These are phyloP conservation scores for Neonectria ditissima DNA, from an alignment of 2,329 filamentous ascomycete genomes.

Conservation along the genomic window DNA sequence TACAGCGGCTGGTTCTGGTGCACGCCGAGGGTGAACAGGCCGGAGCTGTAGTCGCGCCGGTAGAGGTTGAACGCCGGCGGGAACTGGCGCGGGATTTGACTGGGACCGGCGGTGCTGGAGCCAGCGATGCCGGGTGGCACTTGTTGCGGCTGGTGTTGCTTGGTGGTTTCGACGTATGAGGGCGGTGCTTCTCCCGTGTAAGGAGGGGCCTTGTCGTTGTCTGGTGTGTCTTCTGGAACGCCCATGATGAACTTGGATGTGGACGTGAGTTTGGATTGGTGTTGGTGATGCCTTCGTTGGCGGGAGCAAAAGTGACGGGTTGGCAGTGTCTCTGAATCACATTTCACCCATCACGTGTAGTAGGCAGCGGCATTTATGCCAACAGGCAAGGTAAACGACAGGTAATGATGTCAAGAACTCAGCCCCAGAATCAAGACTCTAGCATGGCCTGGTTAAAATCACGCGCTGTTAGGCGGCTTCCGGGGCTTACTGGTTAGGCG, in stretches of 20 bases:
- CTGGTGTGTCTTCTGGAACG: background rate
- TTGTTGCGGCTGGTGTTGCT: slow-evolving; percentile 1
- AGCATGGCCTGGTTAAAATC: too few relatives aligned
- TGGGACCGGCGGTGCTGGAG: slow-evolving; percentile 10
- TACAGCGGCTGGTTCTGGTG: slow-evolving; percentile 38
- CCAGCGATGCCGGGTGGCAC: slow-evolving; percentile 2
- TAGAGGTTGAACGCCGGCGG: slow-evolving; percentile 41
- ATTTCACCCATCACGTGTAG: background rate
- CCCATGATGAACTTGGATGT: slow-evolving; percentile 6
- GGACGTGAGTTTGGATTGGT: background rate
- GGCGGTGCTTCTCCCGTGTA: slow-evolving; percentile 29
- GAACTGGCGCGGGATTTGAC: slow-evolving; percentile 32
- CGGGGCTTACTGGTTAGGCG: background rate
- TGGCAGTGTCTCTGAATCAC: background rate
- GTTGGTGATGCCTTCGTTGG: background rate
- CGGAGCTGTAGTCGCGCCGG: slow-evolving; percentile 10
- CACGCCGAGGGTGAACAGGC: slow-evolving; percentile 33
- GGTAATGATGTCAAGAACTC: background rate
- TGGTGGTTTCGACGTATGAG: slow-evolving; percentile 27
- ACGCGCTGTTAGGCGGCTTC: background rate
- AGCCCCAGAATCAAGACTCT: background rate
- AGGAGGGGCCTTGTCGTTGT: slow-evolving; percentile 7
- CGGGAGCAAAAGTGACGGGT: background rate
- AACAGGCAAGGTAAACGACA: background rate
- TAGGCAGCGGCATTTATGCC: background rate